These are phyloP conservation scores for Ceratocystis diversiconidia DNA, from an alignment of 2,329 filamentous ascomycete genomes.

Conservation along the genomic window DNA sequence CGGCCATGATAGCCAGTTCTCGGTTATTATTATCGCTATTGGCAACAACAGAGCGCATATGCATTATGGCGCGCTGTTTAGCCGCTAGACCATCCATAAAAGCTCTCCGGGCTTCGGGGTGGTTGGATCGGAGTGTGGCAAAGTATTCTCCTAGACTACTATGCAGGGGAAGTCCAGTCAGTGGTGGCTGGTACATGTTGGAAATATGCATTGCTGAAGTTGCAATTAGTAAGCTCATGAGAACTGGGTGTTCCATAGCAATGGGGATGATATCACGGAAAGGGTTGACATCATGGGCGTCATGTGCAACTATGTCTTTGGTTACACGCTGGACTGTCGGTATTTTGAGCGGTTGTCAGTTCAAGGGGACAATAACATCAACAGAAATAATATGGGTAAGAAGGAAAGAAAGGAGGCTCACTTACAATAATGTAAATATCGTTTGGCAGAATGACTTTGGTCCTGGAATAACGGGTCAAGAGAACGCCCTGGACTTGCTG, in stretches of 20 bases:
- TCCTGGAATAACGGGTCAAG: conserved; percentile 41
- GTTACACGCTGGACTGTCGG: conserved; percentile 32
- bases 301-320: conserved; percentile 39
- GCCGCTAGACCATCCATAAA: conserved; percentile 35
- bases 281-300: conserved; percentile 33
- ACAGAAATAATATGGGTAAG: conserved; percentile 19
- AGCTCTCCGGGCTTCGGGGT: conserved; percentile 28
- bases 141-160: conserved; percentile 28
- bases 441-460: conserved; percentile 32
- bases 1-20: conserved; percentile 34
- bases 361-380: not conserved
- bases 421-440: conserved; percentile 39
- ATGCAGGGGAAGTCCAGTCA: conserved; percentile 24
- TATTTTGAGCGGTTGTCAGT: not conserved
- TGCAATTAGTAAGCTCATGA: conserved; percentile 36
- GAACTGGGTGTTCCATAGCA: conserved; percentile 32
- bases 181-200: conserved; percentile 29
- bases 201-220: conserved; percentile 37
- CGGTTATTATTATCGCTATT: conserved; percentile 29
- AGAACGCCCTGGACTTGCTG: not conserved
- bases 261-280: conserved; percentile 36
- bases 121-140: conserved; percentile 27
- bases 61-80: conserved; percentile 34
- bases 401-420: conserved; percentile 14
- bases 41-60: conserved; percentile 29